phyloP scores from a whole-genome alignment of 2,329 filamentous ascomycete species.

The Fusarium temperatum region DNA sequence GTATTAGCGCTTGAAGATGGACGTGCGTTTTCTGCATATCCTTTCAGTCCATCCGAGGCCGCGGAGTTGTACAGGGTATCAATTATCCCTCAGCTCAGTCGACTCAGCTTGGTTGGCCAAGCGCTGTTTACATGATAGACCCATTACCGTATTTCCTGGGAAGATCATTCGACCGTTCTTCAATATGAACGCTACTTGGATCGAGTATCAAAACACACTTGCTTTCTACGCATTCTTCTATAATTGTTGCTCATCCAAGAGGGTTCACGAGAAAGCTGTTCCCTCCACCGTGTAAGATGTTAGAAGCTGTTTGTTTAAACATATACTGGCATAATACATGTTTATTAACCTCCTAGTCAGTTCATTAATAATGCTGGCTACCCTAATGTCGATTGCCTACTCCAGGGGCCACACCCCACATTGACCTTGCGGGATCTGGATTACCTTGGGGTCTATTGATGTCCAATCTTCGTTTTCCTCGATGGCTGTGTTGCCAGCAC shows the following conservation, averaged over 20 bases:
- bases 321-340: not conserved
- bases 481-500: conserved; percentile 7
- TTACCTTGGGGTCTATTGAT: not conserved
- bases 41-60: conserved; percentile 1
- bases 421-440: conserved; percentile 5
- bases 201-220: not conserved
- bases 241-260: not conserved
- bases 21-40: conserved; percentile 21
- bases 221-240: not conserved
- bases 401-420: conserved; percentile 9
- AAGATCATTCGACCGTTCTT: conserved; percentile 26
- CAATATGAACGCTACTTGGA: not conserved
- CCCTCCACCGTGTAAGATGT: not conserved
- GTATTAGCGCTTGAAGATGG: not conserved
- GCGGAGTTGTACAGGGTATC: conserved; percentile 1
- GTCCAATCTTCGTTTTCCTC: conserved; percentile 1
- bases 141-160: conserved; percentile 8
- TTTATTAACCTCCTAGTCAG: not conserved
- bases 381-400: not conserved
- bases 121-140: not conserved
- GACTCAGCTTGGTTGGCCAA: conserved; percentile 12
- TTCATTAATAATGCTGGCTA: not conserved
- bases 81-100: conserved; percentile 11
- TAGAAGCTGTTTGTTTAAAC: not conserved
- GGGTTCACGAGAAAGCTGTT: not conserved